Evolutionary conservation across 1,284 basidiomycete genomes (phyloP).

Genomic region (Lentinula novae-zelandiae): DNA sequence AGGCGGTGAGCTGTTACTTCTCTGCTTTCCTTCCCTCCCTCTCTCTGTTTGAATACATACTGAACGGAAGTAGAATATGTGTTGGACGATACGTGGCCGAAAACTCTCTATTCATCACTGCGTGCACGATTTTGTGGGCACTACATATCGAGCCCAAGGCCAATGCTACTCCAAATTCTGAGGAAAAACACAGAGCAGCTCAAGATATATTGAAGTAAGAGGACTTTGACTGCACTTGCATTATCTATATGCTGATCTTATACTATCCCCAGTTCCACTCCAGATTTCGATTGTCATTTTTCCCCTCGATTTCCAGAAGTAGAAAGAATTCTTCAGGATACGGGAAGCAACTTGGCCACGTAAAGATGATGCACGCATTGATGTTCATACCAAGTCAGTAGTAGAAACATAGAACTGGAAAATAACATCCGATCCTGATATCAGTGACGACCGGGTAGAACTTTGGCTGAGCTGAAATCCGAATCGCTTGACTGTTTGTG

Average conservation of each 20-base stretch:
- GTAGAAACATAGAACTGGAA: too few relatives aligned
- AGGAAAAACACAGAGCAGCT: neutral
- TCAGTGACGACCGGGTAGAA: too few relatives aligned
- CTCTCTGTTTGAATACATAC: neutral
- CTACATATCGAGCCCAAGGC: conserved; percentile 2
- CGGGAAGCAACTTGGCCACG: too few relatives aligned
- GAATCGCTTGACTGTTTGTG: too few relatives aligned
- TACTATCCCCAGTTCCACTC: neutral
- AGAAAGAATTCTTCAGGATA: neutral
- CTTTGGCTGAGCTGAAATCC: too few relatives aligned
- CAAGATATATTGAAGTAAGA: neutral
- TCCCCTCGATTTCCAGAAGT: neutral
- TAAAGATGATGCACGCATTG: too few relatives aligned
- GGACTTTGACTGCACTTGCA: too few relatives aligned
- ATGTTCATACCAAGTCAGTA: too few relatives aligned
- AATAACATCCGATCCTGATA: too few relatives aligned
- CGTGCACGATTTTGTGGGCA: conserved; percentile 7
- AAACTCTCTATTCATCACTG: conserved; percentile 6
- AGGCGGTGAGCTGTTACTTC: neutral
- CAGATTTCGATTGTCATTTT: neutral
- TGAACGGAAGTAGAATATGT: neutral
- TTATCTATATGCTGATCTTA: neutral
- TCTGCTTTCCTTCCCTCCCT: neutral
- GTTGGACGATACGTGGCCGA: conserved; percentile 11
- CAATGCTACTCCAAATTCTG: neutral